These are phyloP conservation scores for Dactylellina parvicollis DNA, from an alignment of 2,329 filamentous ascomycete species.

Conservation along the genomic window DNA sequence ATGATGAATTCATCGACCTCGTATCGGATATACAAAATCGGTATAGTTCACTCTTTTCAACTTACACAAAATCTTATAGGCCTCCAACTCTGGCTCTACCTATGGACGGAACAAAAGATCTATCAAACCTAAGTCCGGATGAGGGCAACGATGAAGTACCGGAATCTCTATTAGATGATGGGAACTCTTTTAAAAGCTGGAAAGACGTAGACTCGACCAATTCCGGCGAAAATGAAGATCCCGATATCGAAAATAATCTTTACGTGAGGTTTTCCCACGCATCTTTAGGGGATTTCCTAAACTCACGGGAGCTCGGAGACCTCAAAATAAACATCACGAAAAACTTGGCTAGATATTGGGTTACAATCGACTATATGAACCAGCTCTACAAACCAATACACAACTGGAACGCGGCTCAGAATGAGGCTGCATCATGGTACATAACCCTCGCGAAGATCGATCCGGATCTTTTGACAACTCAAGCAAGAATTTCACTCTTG, in stretches of 20 bases:
- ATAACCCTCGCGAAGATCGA: not conserved
- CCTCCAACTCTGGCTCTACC: not conserved
- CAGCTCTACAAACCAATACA: too few relatives aligned
- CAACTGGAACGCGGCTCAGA: too few relatives aligned
- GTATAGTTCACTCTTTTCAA: constrained; percentile 9
- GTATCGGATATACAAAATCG: constrained; percentile 1
- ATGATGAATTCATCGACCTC: constrained; percentile 4
- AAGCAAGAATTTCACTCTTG: not conserved
- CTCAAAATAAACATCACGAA: not conserved
- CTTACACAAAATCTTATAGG: not conserved
- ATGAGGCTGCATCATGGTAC: too few relatives aligned
- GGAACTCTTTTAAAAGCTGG: not conserved
- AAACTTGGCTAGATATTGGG: not conserved
- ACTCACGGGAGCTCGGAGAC: not conserved
- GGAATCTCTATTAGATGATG: not conserved
- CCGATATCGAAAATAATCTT: not conserved
- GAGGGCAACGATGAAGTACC: not conserved
- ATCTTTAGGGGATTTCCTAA: constrained; percentile 5
- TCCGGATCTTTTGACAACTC: not conserved
- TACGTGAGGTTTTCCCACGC: not conserved
- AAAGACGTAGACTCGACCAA: not conserved
- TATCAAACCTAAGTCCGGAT: not conserved
- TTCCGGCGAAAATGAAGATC: not conserved
- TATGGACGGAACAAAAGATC: not conserved
- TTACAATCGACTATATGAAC: not conserved